Evolutionary conservation across 148 eudicot genomes (phyloP).

Genomic region (Vaccinium macrocarpon): DNA sequence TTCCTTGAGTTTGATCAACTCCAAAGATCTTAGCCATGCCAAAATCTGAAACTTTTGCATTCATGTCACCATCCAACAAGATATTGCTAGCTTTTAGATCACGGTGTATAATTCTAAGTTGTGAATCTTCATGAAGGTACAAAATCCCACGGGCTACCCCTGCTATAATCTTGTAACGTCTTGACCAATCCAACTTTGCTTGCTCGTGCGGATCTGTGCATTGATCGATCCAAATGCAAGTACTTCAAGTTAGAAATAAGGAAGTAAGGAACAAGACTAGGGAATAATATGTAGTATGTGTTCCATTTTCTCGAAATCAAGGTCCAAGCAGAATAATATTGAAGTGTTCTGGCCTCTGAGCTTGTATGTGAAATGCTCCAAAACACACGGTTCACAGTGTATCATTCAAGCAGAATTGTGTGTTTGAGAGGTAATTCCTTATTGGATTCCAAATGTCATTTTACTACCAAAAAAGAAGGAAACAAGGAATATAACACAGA

Average conservation of each 20-base stretch:
- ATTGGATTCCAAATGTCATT: too few relatives aligned
- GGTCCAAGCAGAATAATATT: too few relatives aligned
- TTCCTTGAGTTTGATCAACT: slow-evolving; percentile 14
- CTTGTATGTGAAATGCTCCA: too few relatives aligned
- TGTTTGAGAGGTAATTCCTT: too few relatives aligned
- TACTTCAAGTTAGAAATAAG: background rate
- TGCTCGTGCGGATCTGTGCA: slow-evolving; percentile 23
- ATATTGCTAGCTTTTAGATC: slow-evolving; percentile 14
- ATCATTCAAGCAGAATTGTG: too few relatives aligned
- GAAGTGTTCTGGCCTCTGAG: too few relatives aligned
- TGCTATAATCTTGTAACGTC: slow-evolving; percentile 28
- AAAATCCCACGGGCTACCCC: slow-evolving; percentile 33
- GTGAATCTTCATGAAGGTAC: slow-evolving; percentile 33
- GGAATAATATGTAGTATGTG: background rate
- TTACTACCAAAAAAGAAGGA: background rate
- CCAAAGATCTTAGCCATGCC: slow-evolving; percentile 5
- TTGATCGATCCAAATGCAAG: background rate
- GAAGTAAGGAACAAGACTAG: background rate
- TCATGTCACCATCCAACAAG: slow-evolving; percentile 23
- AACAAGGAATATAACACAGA: background rate
- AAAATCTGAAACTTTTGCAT: slow-evolving; percentile 25
- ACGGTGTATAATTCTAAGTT: slow-evolving; percentile 7
- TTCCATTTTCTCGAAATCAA: too few relatives aligned
- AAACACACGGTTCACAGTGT: too few relatives aligned
- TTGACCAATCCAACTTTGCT: slow-evolving; percentile 30